Evolutionary conservation across 805 yeast genomes (phyloP), one percentile per base, ranked within the genome.

Genomic region (Brettanomyces naardenensis): DNA sequence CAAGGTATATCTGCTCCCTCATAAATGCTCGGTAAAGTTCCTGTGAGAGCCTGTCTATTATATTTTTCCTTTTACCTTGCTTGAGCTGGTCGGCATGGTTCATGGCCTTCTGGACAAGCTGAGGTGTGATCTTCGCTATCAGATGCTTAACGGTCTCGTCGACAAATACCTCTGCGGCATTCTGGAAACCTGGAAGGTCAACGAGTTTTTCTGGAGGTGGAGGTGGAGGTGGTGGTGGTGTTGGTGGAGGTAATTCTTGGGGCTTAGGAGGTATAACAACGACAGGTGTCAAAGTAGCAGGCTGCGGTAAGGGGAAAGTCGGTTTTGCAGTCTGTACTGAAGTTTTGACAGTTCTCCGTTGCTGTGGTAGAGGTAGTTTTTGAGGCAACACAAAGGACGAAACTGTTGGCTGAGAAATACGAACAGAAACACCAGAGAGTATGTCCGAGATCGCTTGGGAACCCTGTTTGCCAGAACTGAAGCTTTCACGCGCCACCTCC

Each of bases 11-110:
- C 28, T 71, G 63, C 45, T 82, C 89, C 31, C 71, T 66, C 30
- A 84, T 49, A 47, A 83, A 79, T 0, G 89, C 84, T 14, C 56
- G 50, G 44, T 63, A 80, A 1, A 84, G 52, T 29, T 77, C 34
- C 3, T 13, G 9, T 13, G 22, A 20, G 14, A 31, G 26, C 25
- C 13, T n/a, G 9, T 21, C 26, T 20, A 31, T 18, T 11, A 20
- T 13, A 10, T 14, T 6, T 10, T 9, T 14, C 18, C 26, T 19
- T 9, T 21, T 11, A 19, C 5, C 6, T n/a, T 20, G 26, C 21
- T 31, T 19, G 22, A 20, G 14, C 26, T 31, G 14, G 2, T 13
- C 21, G 2, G 14, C 26, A n/a, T 13, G 14, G 19, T 20, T 31
- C 6, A 6, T 19, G 13, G 13, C 34, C 14, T 13, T 14, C 23